Evolutionary conservation across 1,284 basidiomycete genomes (phyloP).

Genomic region (Tylopilus orsonianus): DNA sequence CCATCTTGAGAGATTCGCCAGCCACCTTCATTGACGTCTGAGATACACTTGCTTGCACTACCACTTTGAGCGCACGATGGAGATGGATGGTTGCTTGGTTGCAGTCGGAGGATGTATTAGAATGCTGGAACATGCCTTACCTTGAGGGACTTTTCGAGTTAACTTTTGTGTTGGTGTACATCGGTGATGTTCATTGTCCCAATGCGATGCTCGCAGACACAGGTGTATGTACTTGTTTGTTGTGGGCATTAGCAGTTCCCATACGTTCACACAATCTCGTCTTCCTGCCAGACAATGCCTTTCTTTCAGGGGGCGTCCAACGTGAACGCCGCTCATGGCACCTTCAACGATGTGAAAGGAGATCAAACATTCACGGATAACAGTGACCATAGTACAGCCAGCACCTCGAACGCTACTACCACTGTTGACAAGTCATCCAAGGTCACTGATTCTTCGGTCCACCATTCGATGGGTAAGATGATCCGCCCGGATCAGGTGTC

Average conservation of each 20-base stretch:
- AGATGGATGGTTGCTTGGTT: constrained; percentile 27
- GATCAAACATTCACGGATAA: constrained; percentile 23
- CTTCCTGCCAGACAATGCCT: constrained; percentile 13
- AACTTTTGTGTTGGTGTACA: constrained; percentile 17
- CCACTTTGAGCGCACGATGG: constrained; percentile 17
- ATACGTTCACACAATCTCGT: constrained; percentile 1
- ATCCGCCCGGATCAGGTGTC: background rate
- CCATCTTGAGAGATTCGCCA: constrained; percentile 31
- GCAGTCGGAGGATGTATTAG: constrained; percentile 20
- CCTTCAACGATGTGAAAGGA: constrained; percentile 24
- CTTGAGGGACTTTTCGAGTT: constrained; percentile 23
- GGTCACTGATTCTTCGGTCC: constrained; percentile 27
- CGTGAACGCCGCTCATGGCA: constrained; percentile 20
- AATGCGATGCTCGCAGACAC: background rate
- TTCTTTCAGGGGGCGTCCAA: constrained; percentile 27
- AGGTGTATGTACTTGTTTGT: constrained; percentile 20
- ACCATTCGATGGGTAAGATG: constrained; percentile 28
- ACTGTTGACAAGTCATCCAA: constrained; percentile 18
- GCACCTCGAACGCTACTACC: constrained; percentile 25
- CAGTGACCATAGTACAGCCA: constrained; percentile 18
- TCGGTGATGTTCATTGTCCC: constrained; percentile 10
- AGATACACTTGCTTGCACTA: constrained; percentile 29
- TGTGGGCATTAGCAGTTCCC: background rate
- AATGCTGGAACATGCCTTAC: constrained; percentile 29
- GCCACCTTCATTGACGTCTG: constrained; percentile 17